Evolutionary conservation across 2,329 filamentous ascomycete genomes (phyloP).

Genomic region (Escovopsis weberi): DNA sequence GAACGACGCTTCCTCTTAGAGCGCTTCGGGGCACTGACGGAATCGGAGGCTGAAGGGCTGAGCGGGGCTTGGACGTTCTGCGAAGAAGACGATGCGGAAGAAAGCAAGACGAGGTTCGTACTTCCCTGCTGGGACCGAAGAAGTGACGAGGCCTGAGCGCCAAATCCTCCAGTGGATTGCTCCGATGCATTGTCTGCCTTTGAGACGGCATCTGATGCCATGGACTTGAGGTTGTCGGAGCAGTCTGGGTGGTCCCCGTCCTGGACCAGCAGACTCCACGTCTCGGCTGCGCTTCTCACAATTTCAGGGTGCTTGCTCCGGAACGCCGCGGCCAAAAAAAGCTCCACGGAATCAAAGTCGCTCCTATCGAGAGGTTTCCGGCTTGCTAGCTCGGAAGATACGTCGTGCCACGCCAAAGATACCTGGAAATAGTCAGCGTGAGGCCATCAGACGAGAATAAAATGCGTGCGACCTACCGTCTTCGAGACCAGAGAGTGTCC

Average conservation of each 20-base stretch:
- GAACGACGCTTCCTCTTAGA: slow-evolving; percentile 15
- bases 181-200: slow-evolving; percentile 34
- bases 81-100: slow-evolving; percentile 16
- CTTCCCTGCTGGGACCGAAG: slow-evolving; percentile 36
- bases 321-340: slow-evolving; percentile 40
- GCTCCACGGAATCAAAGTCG: slow-evolving; percentile 39
- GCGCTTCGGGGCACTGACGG: slow-evolving; percentile 10
- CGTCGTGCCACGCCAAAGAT: slow-evolving; percentile 33
- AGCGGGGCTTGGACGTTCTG: slow-evolving; percentile 8
- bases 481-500: slow-evolving; percentile 25
- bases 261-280: slow-evolving; percentile 61
- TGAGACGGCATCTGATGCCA: slow-evolving; percentile 45
- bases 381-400: slow-evolving; percentile 26
- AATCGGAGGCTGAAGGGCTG: slow-evolving; percentile 6
- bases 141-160: slow-evolving; percentile 26
- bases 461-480: slow-evolving; percentile 24
- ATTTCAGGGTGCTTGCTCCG: slow-evolving; percentile 40
- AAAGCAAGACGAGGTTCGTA: slow-evolving; percentile 17
- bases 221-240: slow-evolving; percentile 46
- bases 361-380: slow-evolving; percentile 22
- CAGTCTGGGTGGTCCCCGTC: slow-evolving; percentile 45
- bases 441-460: neutral
- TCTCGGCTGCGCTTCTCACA: slow-evolving; percentile 33
- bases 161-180: slow-evolving; percentile 21
- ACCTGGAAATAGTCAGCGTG: slow-evolving; percentile 26